These are phyloP conservation scores for Drechslerella dactyloides DNA, from an alignment of 2,329 filamentous ascomycete genomes.

Conservation along the genomic window DNA sequence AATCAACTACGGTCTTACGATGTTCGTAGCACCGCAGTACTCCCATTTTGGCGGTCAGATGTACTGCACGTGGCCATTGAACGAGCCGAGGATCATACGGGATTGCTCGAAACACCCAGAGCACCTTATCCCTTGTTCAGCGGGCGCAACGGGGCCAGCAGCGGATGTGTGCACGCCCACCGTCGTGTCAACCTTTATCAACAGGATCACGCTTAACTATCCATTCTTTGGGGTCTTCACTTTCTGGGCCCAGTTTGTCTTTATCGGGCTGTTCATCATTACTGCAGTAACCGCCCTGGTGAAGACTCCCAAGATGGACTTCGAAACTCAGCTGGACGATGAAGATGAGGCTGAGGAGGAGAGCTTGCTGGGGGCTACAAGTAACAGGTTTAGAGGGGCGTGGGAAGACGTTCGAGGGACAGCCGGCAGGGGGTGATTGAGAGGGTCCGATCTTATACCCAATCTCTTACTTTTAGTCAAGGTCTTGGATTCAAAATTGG, in stretches of 20 bases:
- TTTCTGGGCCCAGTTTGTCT: constrained; percentile 96
- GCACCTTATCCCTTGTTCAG: constrained; percentile 80
- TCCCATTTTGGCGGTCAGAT: constrained; percentile 92
- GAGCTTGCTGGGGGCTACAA: constrained; percentile 81
- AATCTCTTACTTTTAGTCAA: background rate
- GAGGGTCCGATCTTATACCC: background rate
- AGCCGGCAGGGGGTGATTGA: background rate
- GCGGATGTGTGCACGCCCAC: constrained; percentile 88
- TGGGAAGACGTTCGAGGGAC: constrained; percentile 83
- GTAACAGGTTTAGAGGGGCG: constrained; percentile 79
- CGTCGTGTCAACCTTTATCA: constrained; percentile 89
- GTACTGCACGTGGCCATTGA: constrained; percentile 78
- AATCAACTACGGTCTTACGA: constrained; percentile 89
- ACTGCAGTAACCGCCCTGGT: constrained; percentile 81
- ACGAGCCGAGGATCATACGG: constrained; percentile 65
- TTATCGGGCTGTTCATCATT: constrained; percentile 81
- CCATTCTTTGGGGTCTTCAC: constrained; percentile 91
- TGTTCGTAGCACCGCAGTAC: constrained; percentile 95
- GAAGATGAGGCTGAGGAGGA: constrained; percentile 88
- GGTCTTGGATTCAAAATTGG: background rate
- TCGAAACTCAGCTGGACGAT: constrained; percentile 84
- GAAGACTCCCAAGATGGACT: constrained; percentile 76
- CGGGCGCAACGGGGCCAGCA: constrained; percentile 72
- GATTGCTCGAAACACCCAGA: constrained; percentile 75
- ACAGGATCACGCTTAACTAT: constrained; percentile 90